Conservation (phyloP, 2,329 filamentous ascomycete species). For the Aspergillus sojae region DNA sequence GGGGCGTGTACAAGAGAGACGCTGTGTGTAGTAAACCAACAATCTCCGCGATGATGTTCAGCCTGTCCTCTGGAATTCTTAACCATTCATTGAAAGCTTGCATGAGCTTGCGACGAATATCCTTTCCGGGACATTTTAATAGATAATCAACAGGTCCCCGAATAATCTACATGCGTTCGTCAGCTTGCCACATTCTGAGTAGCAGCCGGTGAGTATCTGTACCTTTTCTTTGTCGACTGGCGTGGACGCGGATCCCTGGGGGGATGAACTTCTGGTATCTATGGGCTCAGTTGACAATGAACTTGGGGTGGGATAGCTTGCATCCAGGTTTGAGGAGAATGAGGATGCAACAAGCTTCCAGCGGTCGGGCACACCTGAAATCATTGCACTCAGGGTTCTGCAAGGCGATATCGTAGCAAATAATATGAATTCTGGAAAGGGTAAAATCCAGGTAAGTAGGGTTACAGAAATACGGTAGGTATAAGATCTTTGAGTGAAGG, state of each 20-base stretch:
- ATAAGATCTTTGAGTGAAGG: no score
- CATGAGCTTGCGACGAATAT: slow-evolving; percentile 46
- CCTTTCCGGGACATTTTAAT: slow-evolving; percentile 41
- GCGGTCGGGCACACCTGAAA: neutral
- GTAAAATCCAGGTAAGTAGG: no score
- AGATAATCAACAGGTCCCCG: slow-evolving; percentile 1
- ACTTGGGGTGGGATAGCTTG: neutral
- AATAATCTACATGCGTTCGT: neutral
- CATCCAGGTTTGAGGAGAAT: neutral
- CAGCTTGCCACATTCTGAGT: neutral
- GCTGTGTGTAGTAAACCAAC: slow-evolving; percentile 48
- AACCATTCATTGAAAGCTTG: slow-evolving; percentile 49
- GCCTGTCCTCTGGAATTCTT: slow-evolving; percentile 41
- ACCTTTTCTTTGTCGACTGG: neutral
- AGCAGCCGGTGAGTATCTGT: neutral
- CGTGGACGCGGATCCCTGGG: neutral
- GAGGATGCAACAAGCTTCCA: neutral
- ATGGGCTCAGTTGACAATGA: neutral
- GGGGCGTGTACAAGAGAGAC: slow-evolving; percentile 37
- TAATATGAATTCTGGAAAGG: no score
- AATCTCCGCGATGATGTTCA: slow-evolving; percentile 44
- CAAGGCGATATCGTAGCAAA: neutral
- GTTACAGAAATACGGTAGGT: no score
- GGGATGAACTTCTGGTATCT: neutral
- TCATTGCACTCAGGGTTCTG: neutral